Conservation (phyloP, 768 basidiomycete genomes). For the Leccinellum albellum region DNA sequence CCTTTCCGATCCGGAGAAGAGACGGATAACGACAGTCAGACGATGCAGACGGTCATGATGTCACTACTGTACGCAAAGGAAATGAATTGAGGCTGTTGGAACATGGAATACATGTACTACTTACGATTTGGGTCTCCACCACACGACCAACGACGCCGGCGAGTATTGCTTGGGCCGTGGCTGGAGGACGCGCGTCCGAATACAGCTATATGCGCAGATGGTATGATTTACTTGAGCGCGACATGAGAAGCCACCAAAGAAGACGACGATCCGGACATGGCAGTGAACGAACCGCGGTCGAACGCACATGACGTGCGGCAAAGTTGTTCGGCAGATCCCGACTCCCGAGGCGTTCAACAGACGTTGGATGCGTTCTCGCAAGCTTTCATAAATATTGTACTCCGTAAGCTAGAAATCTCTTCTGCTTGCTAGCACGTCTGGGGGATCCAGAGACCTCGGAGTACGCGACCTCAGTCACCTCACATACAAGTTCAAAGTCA, state of each 20-base stretch:
- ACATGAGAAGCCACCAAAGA: conserved; percentile 15
- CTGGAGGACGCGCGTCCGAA: background rate
- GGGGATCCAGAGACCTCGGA: background rate
- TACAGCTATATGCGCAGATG: conserved; percentile 5
- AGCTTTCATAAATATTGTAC: background rate
- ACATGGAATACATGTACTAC: too few species aligned
- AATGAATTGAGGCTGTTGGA: background rate
- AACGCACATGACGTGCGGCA: conserved; percentile 9
- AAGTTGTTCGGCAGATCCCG: conserved; percentile 15
- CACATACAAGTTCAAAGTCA: too few species aligned
- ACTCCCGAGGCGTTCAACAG: background rate
- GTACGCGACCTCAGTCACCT: too few species aligned
- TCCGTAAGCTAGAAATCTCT: background rate
- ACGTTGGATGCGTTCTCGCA: background rate
- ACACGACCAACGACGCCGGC: background rate
- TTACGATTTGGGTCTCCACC: too few species aligned
- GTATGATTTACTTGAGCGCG: conserved; percentile 6
- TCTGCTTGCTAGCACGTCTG: background rate
- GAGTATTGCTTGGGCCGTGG: background rate
- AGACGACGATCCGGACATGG: conserved; percentile 25
- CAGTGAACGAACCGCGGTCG: conserved; percentile 8
- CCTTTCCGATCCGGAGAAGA: conserved; percentile 16
- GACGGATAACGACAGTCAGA: background rate
- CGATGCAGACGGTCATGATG: conserved; percentile 1
- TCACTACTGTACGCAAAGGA: background rate